These are phyloP conservation scores for Arthroderma sp. DNA, from an alignment of 2,329 filamentous ascomycete genomes.

Conservation along the genomic window DNA sequence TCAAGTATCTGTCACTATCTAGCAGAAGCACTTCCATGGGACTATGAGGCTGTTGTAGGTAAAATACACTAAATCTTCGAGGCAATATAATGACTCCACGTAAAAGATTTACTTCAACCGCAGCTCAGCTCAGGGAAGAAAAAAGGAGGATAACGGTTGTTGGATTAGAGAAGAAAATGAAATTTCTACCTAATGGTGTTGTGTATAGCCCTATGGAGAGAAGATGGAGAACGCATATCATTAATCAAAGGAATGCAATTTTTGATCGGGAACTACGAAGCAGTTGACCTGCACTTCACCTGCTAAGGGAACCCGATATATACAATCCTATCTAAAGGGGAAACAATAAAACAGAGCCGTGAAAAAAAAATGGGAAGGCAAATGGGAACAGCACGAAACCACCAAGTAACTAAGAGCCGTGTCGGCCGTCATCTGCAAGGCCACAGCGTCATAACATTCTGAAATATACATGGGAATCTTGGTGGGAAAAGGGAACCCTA, in stretches of 20 bases:
- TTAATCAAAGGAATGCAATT: neutral
- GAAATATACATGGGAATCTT: conserved; percentile 5
- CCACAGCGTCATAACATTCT: conserved; percentile 5
- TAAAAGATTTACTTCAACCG: no score
- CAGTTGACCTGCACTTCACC: conserved; percentile 35
- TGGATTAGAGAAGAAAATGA: no score
- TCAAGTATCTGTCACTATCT: neutral
- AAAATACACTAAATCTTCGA: neutral
- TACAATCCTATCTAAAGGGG: neutral
- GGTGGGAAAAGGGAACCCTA: neutral
- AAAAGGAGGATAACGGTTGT: no score
- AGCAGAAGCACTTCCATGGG: neutral
- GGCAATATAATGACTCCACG: no score
- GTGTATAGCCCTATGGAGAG: no score
- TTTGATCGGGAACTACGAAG: neutral
- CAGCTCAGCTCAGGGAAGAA: no score
- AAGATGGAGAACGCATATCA: no score
- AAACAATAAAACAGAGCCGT: neutral
- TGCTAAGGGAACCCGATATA: neutral
- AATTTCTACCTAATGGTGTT: no score
- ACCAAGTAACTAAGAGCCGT: neutral
- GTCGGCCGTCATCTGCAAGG: neutral
- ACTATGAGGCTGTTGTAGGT: neutral
- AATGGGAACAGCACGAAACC: conserved; percentile 1
- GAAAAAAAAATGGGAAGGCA: neutral